Conservation (phyloP, 192 early-diverging fungal genomes). For the Backusella psychrophila region DNA sequence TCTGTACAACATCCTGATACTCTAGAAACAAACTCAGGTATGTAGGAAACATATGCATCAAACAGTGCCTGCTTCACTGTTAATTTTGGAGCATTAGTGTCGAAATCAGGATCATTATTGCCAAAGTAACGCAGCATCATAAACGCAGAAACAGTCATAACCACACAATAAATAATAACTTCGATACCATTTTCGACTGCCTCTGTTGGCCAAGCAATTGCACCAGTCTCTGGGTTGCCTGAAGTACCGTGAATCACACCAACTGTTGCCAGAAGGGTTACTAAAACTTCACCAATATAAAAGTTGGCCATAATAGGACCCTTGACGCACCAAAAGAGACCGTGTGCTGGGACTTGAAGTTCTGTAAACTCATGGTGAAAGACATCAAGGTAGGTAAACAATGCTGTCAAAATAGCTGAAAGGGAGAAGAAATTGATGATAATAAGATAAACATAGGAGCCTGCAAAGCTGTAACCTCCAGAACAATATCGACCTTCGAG, state of each 20-base stretch:
- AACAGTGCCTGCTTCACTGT: constrained; percentile 15
- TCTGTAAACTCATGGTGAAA: constrained; percentile 26
- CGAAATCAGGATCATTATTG: not conserved
- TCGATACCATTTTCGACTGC: constrained; percentile 26
- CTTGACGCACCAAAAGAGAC: constrained; percentile 37
- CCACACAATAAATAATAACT: constrained; percentile 15
- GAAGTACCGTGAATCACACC: constrained; percentile 27
- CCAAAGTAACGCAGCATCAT: constrained; percentile 30
- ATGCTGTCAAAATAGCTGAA: constrained; percentile 29
- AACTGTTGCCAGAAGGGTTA: constrained; percentile 1
- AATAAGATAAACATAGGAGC: constrained; percentile 30
- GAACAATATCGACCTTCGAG: constrained; percentile 33
- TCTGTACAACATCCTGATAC: constrained; percentile 26
- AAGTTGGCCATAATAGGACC: constrained; percentile 34
- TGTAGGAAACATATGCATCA: constrained; percentile 30
- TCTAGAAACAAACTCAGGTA: constrained; percentile 29
- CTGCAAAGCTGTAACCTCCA: constrained; percentile 26
- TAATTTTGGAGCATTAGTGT: not conserved
- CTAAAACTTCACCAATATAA: constrained; percentile 26
- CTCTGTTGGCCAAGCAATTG: constrained; percentile 19
- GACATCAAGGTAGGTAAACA: constrained; percentile 36
- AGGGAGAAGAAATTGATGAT: constrained; percentile 35
- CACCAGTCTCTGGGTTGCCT: not conserved
- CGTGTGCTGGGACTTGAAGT: constrained; percentile 24
- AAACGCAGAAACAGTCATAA: constrained; percentile 18